These are phyloP conservation scores for Malassezia brasiliensis DNA, from an alignment of 1,284 basidiomycete genomes.

Conservation along the genomic window DNA sequence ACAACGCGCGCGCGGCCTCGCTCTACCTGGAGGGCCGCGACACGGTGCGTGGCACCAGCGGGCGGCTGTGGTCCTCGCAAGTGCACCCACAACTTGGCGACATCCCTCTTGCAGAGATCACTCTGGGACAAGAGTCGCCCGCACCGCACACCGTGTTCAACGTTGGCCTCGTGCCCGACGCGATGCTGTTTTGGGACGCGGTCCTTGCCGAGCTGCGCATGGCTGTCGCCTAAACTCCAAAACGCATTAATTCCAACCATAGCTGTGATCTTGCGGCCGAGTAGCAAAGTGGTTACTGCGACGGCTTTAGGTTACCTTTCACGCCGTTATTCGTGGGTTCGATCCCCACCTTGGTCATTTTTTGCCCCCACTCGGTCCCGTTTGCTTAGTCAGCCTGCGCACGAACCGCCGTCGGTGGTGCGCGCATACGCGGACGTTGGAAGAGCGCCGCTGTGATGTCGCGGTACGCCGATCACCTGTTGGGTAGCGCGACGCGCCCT, in stretches of 20 bases:
- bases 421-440: background rate
- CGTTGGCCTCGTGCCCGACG: conserved; percentile 20
- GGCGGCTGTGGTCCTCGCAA: conserved; percentile 12
- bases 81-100: conserved; percentile 5
- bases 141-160: conserved; percentile 19
- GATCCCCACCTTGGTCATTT: conserved; percentile 20
- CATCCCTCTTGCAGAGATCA: conserved; percentile 22
- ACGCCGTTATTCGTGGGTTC: conserved; percentile 23
- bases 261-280: conserved; percentile 4
- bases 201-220: conserved; percentile 1
- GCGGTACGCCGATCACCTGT: conserved; percentile 11
- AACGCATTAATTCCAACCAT: background rate
- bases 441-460: conserved; percentile 1
- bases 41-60: conserved; percentile 25
- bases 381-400: conserved; percentile 2
- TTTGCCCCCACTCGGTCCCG: background rate
- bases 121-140: conserved; percentile 32
- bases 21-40: conserved; percentile 27
- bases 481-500: conserved; percentile 30
- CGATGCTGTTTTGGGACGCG: conserved; percentile 16
- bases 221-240: background rate
- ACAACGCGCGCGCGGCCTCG: conserved; percentile 27
- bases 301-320: conserved; percentile 16
- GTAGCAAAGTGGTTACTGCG: conserved; percentile 22
- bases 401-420: background rate